Base-by-base conservation (phyloP, 2,329 filamentous ascomycete species). In the Tolypocladium pustulatum region DNA sequence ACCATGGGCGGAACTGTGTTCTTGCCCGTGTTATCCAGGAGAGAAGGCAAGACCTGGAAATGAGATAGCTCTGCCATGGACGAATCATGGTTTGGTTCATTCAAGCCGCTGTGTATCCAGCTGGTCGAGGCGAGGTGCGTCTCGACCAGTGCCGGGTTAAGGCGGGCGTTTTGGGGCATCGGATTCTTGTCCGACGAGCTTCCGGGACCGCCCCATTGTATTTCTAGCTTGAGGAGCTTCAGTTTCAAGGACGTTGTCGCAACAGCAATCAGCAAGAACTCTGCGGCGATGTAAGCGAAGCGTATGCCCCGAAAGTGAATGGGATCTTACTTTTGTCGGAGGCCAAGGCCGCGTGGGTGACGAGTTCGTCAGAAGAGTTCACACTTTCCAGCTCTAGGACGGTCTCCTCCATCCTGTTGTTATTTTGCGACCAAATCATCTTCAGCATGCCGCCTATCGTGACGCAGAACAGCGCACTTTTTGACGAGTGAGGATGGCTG, bases 311-410 rank as follows among this genome's bases (percentile, higher is more conserved):
- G 49, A 13, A 4, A 32, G 17, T 25, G 30, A 3, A 9, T 17
- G 4, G 12, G 9, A 15, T 66, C 76, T 67, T 73, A 90, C 89
- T 85, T 72, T 86, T 90, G 58, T 92, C 89, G 3, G 88, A 84
- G 60, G 87, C 83, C 61, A 91, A 77, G 43, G 89, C 82, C 13
- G 90, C 90, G 73, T 95, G 91, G 0, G 90, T 91, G 56, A 93
- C 80, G n/a, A 90, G 71, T 63, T 91, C 87, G 62, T 91, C 85
- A 0, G 87, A 85, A 38, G 85, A 85, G 34, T 84, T 80, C 59
- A 90, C 80, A 61, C 85, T 86, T 68, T 92, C 89, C 40, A 96
- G 73, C 62, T 93, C 88, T n/a, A 87, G 76, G 3, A 81, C 82
- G 0, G 84, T 82, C 67, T 95, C 89, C 61, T 87, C 83, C 74